Percentiles rank a stretch among this genome's conserved stretches.
Conservation (phyloP, 2,329 filamentous ascomycete genomes). For the Phaeosphaeria sp. region DNA sequence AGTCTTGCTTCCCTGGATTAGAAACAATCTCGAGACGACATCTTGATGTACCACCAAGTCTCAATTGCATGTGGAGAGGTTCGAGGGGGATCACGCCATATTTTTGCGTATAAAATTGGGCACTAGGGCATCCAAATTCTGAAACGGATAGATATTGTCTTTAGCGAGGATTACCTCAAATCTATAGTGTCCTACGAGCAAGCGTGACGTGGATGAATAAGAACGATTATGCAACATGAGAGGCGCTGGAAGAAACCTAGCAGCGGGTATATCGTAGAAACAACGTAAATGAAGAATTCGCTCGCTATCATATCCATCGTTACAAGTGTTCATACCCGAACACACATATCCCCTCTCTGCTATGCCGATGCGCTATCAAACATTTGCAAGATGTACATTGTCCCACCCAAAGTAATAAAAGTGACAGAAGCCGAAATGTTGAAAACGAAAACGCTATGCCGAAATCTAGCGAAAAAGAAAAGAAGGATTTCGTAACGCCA, state of each 20-base stretch:
- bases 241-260: too few relatives aligned
- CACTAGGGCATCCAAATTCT: too few relatives aligned
- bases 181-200: neutral
- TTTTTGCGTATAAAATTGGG: too few relatives aligned
- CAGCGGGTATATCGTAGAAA: neutral
- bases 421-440: neutral
- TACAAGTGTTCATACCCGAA: neutral
- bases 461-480: conserved; percentile 7
- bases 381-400: conserved; percentile 17
- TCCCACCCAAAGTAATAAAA: conserved; percentile 1
- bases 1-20: too few relatives aligned
- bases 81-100: too few relatives aligned
- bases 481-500: neutral
- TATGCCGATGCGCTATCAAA: conserved; percentile 41
- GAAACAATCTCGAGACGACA: too few relatives aligned
- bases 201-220: neutral
- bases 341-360: conserved; percentile 5
- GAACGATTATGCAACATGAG: neutral
- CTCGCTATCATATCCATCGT: neutral
- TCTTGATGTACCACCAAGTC: too few relatives aligned
- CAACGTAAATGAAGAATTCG: neutral
- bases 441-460: conserved; percentile 4
- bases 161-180: neutral
- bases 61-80: too few relatives aligned
- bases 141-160: too few relatives aligned